Percentiles rank a stretch among this genome's conserved stretches.
Conservation (phyloP, 108 stramenopile genomes). For the Stephanodiscus triporus region DNA sequence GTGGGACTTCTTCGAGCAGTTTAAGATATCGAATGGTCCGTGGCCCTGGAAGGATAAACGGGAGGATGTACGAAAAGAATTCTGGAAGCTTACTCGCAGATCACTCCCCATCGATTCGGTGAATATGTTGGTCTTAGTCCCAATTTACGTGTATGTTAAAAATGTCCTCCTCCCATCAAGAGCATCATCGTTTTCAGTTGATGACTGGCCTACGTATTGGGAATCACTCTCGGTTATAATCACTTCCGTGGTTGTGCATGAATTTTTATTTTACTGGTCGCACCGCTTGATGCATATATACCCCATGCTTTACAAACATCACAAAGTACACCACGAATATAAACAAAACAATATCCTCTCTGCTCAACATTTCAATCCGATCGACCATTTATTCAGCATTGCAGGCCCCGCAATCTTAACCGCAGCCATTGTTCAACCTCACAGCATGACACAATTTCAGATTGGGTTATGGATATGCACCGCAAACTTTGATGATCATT, state of each 20-base stretch:
- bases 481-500: slow-evolving; percentile 53
- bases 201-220: slow-evolving; percentile 38
- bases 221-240: slow-evolving; percentile 13
- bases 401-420: slow-evolving; percentile 25
- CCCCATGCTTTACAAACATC: slow-evolving; percentile 41
- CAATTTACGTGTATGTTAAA: slow-evolving; percentile 22
- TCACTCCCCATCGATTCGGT: slow-evolving; percentile 16
- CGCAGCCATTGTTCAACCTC: slow-evolving; percentile 21
- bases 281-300: slow-evolving; percentile 38
- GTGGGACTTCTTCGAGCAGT: slow-evolving; percentile 38
- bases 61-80: slow-evolving; percentile 16
- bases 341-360: slow-evolving; percentile 38
- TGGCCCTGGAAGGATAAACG: slow-evolving; percentile 40
- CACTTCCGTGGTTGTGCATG: slow-evolving; percentile 30
- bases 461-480: slow-evolving; percentile 42
- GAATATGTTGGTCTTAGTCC: slow-evolving; percentile 18
- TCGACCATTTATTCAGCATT: slow-evolving; percentile 41
- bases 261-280: slow-evolving; percentile 49
- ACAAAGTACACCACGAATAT: slow-evolving; percentile 54
- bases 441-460: slow-evolving; percentile 42
- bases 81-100: slow-evolving; percentile 27
- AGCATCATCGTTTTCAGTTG: slow-evolving; percentile 29
- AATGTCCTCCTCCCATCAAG: slow-evolving; percentile 3
- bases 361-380: slow-evolving; percentile 40
- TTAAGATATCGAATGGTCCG: slow-evolving; percentile 37